A percentile compares a stretch with the other conserved stretches of the same genome.
Evolutionary conservation across 2,329 filamentous ascomycete genomes (phyloP).

Genomic region (Monilinia laxa): DNA sequence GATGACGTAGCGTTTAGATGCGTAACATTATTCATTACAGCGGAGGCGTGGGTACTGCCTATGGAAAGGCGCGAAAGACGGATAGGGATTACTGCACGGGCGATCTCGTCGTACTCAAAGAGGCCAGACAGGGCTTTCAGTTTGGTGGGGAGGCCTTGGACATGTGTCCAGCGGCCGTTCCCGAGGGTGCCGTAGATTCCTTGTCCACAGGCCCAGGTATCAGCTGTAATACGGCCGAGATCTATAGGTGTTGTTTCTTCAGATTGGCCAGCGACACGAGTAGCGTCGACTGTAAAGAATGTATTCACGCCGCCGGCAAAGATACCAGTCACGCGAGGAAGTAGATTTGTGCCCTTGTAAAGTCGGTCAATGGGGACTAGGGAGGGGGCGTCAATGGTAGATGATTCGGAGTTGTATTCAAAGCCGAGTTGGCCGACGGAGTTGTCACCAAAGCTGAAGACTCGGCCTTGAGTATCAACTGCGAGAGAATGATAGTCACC

Average conservation of each 20-base stretch:
- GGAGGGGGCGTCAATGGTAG: constrained; percentile 67
- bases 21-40: constrained; percentile 79
- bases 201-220: constrained; percentile 84
- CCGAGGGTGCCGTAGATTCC: constrained; percentile 83
- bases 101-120: constrained; percentile 80
- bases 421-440: constrained; percentile 88
- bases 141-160: constrained; percentile 74
- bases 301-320: constrained; percentile 84
- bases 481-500: constrained; percentile 86
- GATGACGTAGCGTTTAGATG: constrained; percentile 49
- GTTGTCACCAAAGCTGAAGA: constrained; percentile 92
- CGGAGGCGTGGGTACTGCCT: constrained; percentile 77
- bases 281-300: constrained; percentile 83
- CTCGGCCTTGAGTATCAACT: constrained; percentile 70
- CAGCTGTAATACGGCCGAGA: constrained; percentile 61
- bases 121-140: constrained; percentile 81
- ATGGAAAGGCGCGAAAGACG: constrained; percentile 70
- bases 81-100: constrained; percentile 70
- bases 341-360: constrained; percentile 64
- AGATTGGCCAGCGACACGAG: constrained; percentile 51
- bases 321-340: constrained; percentile 70
- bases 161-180: constrained; percentile 85
- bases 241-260: constrained; percentile 43
- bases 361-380: constrained; percentile 69
- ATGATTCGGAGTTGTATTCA: constrained; percentile 61